Conservation (phyloP, 2,329 filamentous ascomycete genomes). For the Nothophaeocryptopus gaeumannii region DNA sequence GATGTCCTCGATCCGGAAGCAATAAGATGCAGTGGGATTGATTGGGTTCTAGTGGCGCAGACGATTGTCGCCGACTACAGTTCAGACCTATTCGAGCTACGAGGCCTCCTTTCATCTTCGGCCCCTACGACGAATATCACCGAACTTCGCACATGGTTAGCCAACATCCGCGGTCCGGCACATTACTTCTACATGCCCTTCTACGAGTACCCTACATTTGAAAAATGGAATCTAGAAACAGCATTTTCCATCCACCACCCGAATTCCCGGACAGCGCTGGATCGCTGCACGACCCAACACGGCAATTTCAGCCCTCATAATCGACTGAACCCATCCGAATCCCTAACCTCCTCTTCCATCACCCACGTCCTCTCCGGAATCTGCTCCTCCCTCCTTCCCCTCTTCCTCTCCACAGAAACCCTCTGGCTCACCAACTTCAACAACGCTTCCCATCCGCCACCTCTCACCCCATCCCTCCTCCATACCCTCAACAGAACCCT, state of each 20-base stretch:
- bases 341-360: slow-evolving; percentile 39
- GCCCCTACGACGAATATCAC: slow-evolving; percentile 21
- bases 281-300: slow-evolving; percentile 45
- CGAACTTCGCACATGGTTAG: neutral
- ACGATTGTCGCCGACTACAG: slow-evolving; percentile 45
- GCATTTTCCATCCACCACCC: slow-evolving; percentile 37
- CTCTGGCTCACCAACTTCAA: slow-evolving; percentile 39
- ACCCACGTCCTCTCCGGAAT: slow-evolving; percentile 43
- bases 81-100: slow-evolving; percentile 33
- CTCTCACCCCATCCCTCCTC: neutral
- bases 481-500: neutral
- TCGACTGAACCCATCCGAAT: slow-evolving; percentile 36
- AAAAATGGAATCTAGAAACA: slow-evolving; percentile 10
- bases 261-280: slow-evolving; percentile 39
- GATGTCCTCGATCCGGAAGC: slow-evolving; percentile 6
- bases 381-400: slow-evolving; percentile 42
- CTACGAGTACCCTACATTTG: slow-evolving; percentile 45
- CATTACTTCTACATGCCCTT: slow-evolving; percentile 48
- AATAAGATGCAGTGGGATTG: slow-evolving; percentile 35
- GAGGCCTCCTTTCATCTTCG: slow-evolving; percentile 24
- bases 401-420: slow-evolving; percentile 45
- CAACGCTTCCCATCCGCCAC: slow-evolving; percentile 3
- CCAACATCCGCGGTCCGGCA: slow-evolving; percentile 35
- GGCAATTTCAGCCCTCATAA: slow-evolving; percentile 29
- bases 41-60: slow-evolving; percentile 44